Evolutionary conservation across 805 yeast species (phyloP), one percentile per base, ranked within the genome.

Genomic region (Teunomyces stri): DNA sequence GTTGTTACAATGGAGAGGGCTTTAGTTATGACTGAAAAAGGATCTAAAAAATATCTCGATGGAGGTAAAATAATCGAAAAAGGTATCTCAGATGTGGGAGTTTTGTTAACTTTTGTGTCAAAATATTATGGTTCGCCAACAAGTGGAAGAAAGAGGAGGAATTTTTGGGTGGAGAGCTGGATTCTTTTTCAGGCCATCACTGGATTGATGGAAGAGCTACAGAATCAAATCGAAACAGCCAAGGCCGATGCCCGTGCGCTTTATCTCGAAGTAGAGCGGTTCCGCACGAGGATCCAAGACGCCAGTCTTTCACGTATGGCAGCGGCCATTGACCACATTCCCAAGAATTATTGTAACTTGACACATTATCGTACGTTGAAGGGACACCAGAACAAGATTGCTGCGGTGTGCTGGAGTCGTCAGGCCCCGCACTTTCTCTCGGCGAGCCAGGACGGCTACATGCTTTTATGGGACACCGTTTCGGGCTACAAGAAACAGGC

Each of bases 391-490:
- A 85, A 82, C 59, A 89, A 90, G 59, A 78, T 90, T 16, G 76
- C 84, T 6, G 80, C 82, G 48, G 69, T 87, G 48, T 72, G 80
- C 44, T 87, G 96, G 95, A 76, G 82, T 45, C 61, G 71, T 0
- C 84, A 84, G 59, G 77, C 87, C n/a, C 64, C 67, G 39, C 75
- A 74, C 39, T 59, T 90, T 2, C 64, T 89, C 6, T 80, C 89
- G 43, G 89, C 89, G 0, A 84, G 92, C 21, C 96, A 88, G 61
- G 97, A 91, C 65, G 96, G 96, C 2, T 86, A 81, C 59, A 72
- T 89, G 72, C 72, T 91, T 33, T 65, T 88, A 16, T 91, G 97
- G 97, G 92, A 90, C 62, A 75, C 89, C 0, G 69, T 76, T 3
- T 78, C 88, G 0, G 91, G 90, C 2, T 69, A 79, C 52, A 91